Evolutionary conservation across 2,329 filamentous ascomycete genomes (phyloP).

Genomic region (Zymoseptoria crescenta): DNA sequence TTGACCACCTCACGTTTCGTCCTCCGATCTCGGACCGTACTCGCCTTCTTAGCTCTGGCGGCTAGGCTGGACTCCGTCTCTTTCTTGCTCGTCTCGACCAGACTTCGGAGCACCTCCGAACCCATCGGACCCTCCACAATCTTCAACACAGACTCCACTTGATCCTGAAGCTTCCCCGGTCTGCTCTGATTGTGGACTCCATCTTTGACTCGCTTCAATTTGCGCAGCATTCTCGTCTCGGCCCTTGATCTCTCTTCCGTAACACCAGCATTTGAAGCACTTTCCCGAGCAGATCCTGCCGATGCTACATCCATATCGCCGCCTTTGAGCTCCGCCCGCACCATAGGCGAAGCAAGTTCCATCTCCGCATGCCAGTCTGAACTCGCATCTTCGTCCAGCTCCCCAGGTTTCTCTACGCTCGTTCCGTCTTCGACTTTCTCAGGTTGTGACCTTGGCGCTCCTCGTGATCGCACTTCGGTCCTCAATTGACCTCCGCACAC

Average conservation of each 20-base stretch:
- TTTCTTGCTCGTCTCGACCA: not conserved
- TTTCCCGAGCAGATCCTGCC: not conserved
- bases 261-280: not conserved
- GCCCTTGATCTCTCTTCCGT: not conserved
- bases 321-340: not conserved
- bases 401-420: not conserved
- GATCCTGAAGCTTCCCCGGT: not conserved
- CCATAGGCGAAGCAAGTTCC: not conserved
- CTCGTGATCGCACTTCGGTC: no score
- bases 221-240: conserved; percentile 8
- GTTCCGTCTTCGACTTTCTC: not conserved
- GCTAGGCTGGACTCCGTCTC: conserved; percentile 1
- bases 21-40: not conserved
- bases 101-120: conserved; percentile 8
- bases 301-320: not conserved
- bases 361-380: conserved; percentile 2
- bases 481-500: not conserved
- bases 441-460: not conserved
- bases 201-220: conserved; percentile 13
- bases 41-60: not conserved
- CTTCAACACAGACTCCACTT: conserved; percentile 12
- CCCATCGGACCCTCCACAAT: conserved; percentile 15
- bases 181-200: conserved; percentile 10
- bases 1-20: not conserved
- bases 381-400: not conserved